These are phyloP conservation scores for Lablab purpureus DNA, from an alignment of 306 rosid genomes.

Conservation along the genomic window DNA sequence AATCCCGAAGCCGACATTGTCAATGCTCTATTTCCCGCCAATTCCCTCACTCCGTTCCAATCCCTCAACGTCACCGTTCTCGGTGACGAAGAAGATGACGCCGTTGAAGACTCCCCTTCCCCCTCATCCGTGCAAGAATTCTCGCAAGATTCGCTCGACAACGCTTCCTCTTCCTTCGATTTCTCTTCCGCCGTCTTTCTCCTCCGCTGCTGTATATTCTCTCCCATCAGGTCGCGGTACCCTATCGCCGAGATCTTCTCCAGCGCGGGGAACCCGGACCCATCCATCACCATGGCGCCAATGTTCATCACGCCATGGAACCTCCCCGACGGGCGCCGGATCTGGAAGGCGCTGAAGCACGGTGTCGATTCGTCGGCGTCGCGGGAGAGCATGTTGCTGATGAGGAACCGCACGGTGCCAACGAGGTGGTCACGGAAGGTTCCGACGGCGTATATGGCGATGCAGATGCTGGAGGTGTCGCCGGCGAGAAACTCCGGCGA, in stretches of 20 bases:
- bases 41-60: constrained; percentile 63
- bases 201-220: constrained; percentile 41
- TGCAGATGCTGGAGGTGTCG: constrained; percentile 72
- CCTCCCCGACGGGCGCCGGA: constrained; percentile 86
- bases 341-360: constrained; percentile 75
- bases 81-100: constrained; percentile 55
- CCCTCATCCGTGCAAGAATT: constrained; percentile 53
- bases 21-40: constrained; percentile 63
- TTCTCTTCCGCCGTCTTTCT: constrained; percentile 27
- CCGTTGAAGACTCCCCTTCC: constrained; percentile 56
- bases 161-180: constrained; percentile 40
- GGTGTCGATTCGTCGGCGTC: constrained; percentile 50
- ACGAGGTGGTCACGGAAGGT: constrained; percentile 63
- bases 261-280: constrained; percentile 58
- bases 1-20: constrained; percentile 54
- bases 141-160: constrained; percentile 53
- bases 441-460: constrained; percentile 75
- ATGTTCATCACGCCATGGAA: constrained; percentile 82
- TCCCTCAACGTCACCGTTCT: constrained; percentile 62
- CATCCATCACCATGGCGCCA: constrained; percentile 60
- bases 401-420: constrained; percentile 78
- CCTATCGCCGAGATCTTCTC: constrained; percentile 65
- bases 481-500: constrained; percentile 70
- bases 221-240: constrained; percentile 76
- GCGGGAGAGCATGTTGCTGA: constrained; percentile 63